Evolutionary conservation across 441 rosid genomes (phyloP), one percentile per base, ranked within the genome.

Genomic region (Hura crepitans): DNA sequence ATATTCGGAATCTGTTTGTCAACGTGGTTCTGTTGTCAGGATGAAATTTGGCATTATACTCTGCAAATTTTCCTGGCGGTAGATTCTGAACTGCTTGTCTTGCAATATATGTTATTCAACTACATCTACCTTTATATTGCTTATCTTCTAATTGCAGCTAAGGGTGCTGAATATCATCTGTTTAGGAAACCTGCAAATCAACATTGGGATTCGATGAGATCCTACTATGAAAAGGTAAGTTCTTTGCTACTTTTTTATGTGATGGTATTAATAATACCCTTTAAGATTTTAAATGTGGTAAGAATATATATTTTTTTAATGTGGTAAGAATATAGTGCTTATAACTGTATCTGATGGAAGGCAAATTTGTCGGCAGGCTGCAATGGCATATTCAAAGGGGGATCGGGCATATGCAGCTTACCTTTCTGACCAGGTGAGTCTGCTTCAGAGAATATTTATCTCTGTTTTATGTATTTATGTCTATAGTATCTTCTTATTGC

Each of bases 341-440:
- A 14, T 65, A 43, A 25, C 20, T 22, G 10, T 55, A 12, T 68
- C 67, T 62, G 17, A 65, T 25, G 18, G 60, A 71, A 69, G 5
- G 15, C 13, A 33, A 63, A 20, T 65, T 74, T 39, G 71, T 69
- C 62, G 75, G 60, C 80, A 93, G 98, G 98, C 98, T 76, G 80
- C 89, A 39, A 76, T 73, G 60, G 98, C 96, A 74, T 81, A 87
- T 84, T 85, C 93, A 31, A 91, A 84, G 72, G 92, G 96, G 58
- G 73, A 85, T 39, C 58, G 80, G 73, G 81, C 64, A 18, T 74
- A 85, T 70, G 96, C 97, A 1, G 85, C 97, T 59, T 80, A 88
- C 82, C 92, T 91, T 75, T 85, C 96, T 71, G 92, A 89, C 39
- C 82, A 89, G 97, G 98, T 91, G 72, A 72, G 72, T 65, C 74